phyloP scores from a whole-genome alignment of 1,284 basidiomycete species.

The Neonothopanus nambi region DNA sequence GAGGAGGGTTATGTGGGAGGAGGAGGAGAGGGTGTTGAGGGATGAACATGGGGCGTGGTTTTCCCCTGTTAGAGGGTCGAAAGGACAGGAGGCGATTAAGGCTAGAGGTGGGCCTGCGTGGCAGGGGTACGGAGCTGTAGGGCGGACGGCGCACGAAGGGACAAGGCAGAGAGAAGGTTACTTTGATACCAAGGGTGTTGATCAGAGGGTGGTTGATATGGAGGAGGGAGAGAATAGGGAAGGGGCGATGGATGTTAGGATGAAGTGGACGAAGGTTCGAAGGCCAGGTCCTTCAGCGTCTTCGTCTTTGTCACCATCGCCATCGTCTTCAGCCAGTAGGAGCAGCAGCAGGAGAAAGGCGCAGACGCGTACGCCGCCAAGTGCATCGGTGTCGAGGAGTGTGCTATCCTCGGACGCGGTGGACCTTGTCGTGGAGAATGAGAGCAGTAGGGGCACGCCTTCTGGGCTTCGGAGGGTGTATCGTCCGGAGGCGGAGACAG shows the following conservation, averaged over 20 bases:
- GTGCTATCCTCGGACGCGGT: neutral
- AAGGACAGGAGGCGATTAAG: conserved; percentile 39
- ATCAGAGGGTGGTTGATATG: conserved; percentile 17
- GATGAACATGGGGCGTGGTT: conserved; percentile 73
- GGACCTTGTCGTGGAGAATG: too few relatives aligned
- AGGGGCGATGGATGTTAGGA: conserved; percentile 37
- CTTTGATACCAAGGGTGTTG: conserved; percentile 1
- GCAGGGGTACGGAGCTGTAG: conserved; percentile 61
- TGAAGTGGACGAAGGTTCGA: conserved; percentile 46
- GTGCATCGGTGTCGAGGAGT: too few relatives aligned
- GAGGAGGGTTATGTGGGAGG: conserved; percentile 64
- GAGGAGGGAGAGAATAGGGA: conserved; percentile 8
- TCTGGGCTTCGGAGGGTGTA: neutral
- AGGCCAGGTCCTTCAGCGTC: conserved; percentile 11
- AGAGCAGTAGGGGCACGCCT: too few relatives aligned
- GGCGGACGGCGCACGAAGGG: conserved; percentile 23
- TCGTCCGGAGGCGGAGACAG: conserved; percentile 23
- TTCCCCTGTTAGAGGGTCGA: conserved; percentile 52
- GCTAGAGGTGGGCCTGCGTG: conserved; percentile 40
- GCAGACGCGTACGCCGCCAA: too few relatives aligned
- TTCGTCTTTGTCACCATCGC: conserved; percentile 21
- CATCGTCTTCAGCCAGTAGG: too few relatives aligned
- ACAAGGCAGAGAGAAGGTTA: conserved; percentile 36
- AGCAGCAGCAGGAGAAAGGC: too few relatives aligned
- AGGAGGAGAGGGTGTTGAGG: conserved; percentile 67